Evolutionary conservation across 345 rosid genomes (phyloP), one percentile per base, ranked within the genome.

Genomic region (Angophora floribunda): DNA sequence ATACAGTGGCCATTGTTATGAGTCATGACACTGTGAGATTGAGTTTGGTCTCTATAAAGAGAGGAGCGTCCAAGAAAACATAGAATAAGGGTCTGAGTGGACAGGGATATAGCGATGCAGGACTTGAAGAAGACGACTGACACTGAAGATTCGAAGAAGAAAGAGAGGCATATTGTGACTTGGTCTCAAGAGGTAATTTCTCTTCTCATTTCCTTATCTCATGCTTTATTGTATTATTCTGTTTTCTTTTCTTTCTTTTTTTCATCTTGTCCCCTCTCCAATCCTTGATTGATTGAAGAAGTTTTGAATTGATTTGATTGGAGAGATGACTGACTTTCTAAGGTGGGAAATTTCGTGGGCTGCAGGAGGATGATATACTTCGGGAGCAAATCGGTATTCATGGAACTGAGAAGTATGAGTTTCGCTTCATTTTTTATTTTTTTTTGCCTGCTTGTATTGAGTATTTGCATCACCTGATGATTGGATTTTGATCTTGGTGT

Each of bases 311-410:
- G 59, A 57, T 55, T 86, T 90, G 55, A 86, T 51, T 85, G 52
- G 85, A 45, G 53, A 92, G 92, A 52, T 7, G 28, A 51, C 47
- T 36, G 90, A 88, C 88, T 90, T 89, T 75, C 82, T 75, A 70
- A 75, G 82, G 82, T 75, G 82, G 82, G 82, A 75, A 75, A 75
- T 85, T 51, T 86, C 87, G 52, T 90, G 85, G 59, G 86, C 85
- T 94, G 88, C 92, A 98, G 99, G 99, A 98, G 88, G 99, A 98
- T 94, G 97, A 97, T 93, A 93, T 96, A 51, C 96, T 98, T 45
- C 94, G 99, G 21, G 94, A 96, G 86, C 97, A 96, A 90, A 97
- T 98, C 80, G 92, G 91, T 89, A 52, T 93, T 65, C 95, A 93
- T 92, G 99, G 99, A 91, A 98, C 99, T 85, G 99, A 95, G 52